Evolutionary conservation across 192 early-diverging fungal species (phyloP), one percentile per base, ranked within the genome.

Genomic region (Piromyces finnis): DNA sequence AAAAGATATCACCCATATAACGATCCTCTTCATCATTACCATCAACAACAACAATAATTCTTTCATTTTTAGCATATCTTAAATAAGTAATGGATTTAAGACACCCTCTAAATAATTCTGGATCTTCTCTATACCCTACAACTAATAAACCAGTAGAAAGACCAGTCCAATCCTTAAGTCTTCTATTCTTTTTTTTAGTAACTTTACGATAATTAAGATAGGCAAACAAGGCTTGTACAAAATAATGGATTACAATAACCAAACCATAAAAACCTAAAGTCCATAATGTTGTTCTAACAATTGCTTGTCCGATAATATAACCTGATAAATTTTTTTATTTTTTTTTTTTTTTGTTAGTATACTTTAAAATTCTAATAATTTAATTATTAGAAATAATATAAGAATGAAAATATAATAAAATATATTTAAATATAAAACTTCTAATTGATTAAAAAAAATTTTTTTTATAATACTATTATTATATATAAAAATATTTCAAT

Each of bases 111-210:
- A 83, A 83, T 14, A 83, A 37, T 30, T 29, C 79, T 6, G 83
- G 83, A 81, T 83, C 83, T 83, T 83, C 83, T 35, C 84, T 77
- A 81, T 83, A 83, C 27, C 81, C 83, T 11, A 82, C 83, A 12
- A 78, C 81, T 82, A 80, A 82, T 29, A 82, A 78, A 28, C 81
- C 82, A 27, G 82, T 82, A 3, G 77, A 41, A 29, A 35, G 78
- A 68, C 51, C 51, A n/a, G 51, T 68, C 51, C 51, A 68, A 68
- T 68, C 51, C 9, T n/a, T 68, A 68, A 22, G 51, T 68, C 51
- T 68, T 68, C 51, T 68, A 68, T 68, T 68, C 17, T 68, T 68
- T 9, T n/a, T 68, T n/a, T 68, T 68, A 9, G 51, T 68, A 9
- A 68, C 51, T n/a, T 68, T 68, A n/a, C 51, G 22, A 68, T 68